A percentile compares a stretch with the other conserved stretches of the same genome.
phyloP scores from a whole-genome alignment of 768 basidiomycete species.

The Neoboletus magnificus region DNA sequence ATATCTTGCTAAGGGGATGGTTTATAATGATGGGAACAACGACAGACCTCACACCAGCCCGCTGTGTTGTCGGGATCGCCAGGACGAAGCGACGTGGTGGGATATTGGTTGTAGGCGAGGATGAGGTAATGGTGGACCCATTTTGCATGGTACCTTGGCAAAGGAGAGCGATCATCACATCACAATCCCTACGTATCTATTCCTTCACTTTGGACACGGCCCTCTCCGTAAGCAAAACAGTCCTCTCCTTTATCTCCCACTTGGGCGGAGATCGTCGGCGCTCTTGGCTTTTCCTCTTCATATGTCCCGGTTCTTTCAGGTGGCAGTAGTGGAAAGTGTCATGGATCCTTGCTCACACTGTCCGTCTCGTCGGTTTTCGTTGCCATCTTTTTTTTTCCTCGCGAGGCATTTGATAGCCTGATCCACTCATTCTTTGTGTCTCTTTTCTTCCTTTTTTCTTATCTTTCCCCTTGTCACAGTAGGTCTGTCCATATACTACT shows the following conservation, averaged over 20 bases:
- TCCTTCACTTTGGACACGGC: slow-evolving; percentile 27
- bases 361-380: not conserved
- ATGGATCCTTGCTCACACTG: slow-evolving; percentile 1
- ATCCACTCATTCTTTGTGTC: slow-evolving; percentile 6
- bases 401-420: slow-evolving; percentile 6
- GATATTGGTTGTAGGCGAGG: slow-evolving; percentile 10
- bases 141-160: slow-evolving; percentile 21
- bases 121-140: slow-evolving; percentile 20
- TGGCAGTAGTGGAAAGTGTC: slow-evolving; percentile 1
- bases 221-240: slow-evolving; percentile 15
- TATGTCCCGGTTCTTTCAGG: not conserved
- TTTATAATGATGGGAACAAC: slow-evolving; percentile 18
- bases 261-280: slow-evolving; percentile 4
- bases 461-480: slow-evolving; percentile 14
- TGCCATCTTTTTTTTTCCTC: not conserved
- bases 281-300: slow-evolving; percentile 6
- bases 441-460: not conserved
- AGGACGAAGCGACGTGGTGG: slow-evolving; percentile 14
- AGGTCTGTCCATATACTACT: slow-evolving; percentile 24
- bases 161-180: slow-evolving; percentile 21
- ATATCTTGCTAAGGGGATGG: slow-evolving; percentile 28
- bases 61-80: slow-evolving; percentile 6
- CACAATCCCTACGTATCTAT: slow-evolving; percentile 33
- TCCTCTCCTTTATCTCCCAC: slow-evolving; percentile 17
- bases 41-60: slow-evolving; percentile 12